Percentiles rank a stretch among this genome's conserved stretches.
These are phyloP conservation scores for Penicillium turbatum DNA, from an alignment of 495 filamentous ascomycete species.

Conservation along the genomic window DNA sequence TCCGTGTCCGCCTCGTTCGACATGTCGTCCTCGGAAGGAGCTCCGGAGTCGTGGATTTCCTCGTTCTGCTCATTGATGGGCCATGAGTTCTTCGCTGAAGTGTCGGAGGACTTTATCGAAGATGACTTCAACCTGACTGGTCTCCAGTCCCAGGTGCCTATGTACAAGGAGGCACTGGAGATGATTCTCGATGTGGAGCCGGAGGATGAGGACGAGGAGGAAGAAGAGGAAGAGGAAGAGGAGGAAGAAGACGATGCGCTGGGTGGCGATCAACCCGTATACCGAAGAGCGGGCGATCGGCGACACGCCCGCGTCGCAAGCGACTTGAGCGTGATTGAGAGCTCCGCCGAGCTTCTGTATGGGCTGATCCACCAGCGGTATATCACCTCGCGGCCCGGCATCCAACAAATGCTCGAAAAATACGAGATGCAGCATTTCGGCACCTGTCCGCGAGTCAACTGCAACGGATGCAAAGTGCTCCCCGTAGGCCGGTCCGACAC, in stretches of 20 bases:
- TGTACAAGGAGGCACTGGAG: constrained; percentile 96
- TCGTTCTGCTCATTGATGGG: constrained; percentile 93
- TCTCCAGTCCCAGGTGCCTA: constrained; percentile 88
- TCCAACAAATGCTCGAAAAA: constrained; percentile 98
- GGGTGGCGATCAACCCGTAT: constrained; percentile 60
- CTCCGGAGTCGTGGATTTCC: constrained; percentile 93
- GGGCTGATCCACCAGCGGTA: constrained; percentile 97
- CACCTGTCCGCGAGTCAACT: constrained; percentile 83
- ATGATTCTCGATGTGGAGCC: constrained; percentile 99
- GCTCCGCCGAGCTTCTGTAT: constrained; percentile 94
- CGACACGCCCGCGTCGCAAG: constrained; percentile 83
- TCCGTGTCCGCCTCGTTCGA: constrained; percentile 47
- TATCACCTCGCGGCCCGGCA: constrained; percentile 94
- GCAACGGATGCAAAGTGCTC: constrained; percentile 79
- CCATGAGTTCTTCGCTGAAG: constrained; percentile 98
- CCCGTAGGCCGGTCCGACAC: constrained; percentile 91
- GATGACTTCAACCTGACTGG: constrained; percentile 99
- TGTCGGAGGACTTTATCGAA: constrained; percentile 98
- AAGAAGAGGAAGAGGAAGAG: constrained; percentile 68
- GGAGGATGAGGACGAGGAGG: constrained; percentile 83
- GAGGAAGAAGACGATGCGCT: constrained; percentile 74
- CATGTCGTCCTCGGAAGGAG: constrained; percentile 71
- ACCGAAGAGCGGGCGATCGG: constrained; percentile 59
- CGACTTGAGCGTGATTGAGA: constrained; percentile 92
- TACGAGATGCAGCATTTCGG: constrained; percentile 96